Evolutionary conservation across 768 basidiomycete species (phyloP), one percentile per base, ranked within the genome.

Genomic region (Termitomyces sp.): DNA sequence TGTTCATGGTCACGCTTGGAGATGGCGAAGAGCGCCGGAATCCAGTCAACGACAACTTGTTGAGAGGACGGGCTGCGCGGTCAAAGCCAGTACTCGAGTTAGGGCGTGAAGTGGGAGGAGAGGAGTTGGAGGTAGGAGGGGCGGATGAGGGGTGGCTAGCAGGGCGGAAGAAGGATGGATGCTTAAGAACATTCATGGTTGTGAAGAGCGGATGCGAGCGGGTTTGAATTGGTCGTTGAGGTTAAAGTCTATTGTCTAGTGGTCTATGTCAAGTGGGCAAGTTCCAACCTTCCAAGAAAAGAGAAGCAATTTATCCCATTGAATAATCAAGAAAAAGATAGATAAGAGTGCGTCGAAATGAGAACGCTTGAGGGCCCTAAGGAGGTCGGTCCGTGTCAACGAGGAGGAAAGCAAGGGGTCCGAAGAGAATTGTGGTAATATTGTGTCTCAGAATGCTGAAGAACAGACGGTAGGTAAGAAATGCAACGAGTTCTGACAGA

Each of bases 381-480:
- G 89, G 89, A 66, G 89, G 89, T 60, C 84, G 76, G 77, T 91
- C 87, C 51, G 81, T 82, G 80, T 83, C 83, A 68, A 84, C 72
- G 62, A 83, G 74, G 70, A 72, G 65, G 70, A 74, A 77, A 57
- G 71, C 79, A 74, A 82, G 79, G 62, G 85, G 87, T 68, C 74
- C 77, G 69, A 84, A 79, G 71, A 80, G 76, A 78, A 82, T 76
- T 71, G 70, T 76, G 77, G 74, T 74, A 63, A 73, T 74, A 67
- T 74, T 76, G 65, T 75, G 72, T 74, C 71, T 75, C 65, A 74
- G 68, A 30, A 44, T 41, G 66, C 78, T 80, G 65, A 1, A 28
- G n/a, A 54, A 43, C 9, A 48, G 46, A 21, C 38, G 45, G 60
- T 54, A 40, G 45, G 60, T 54, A 40, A 60, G 19, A 41, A n/a